Conservation (phyloP, 345 rosid genomes). For the Populus pruinosa region DNA sequence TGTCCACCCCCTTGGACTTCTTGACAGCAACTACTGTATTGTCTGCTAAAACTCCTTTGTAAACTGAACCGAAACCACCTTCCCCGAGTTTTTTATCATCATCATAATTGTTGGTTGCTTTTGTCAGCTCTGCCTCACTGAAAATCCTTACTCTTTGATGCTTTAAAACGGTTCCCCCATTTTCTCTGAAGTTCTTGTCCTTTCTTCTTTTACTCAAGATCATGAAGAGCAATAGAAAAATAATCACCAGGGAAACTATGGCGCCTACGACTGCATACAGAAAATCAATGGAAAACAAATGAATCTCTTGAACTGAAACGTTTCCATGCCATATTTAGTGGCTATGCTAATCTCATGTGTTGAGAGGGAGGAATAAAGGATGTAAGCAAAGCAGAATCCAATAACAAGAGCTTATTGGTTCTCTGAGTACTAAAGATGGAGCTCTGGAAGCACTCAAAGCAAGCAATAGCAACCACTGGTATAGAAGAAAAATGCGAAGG, state of each 20-base stretch:
- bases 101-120: slow-evolving; percentile 28
- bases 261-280: slow-evolving; percentile 8
- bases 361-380: too few species aligned
- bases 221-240: background rate
- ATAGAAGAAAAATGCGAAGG: too few species aligned
- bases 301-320: too few species aligned
- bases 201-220: slow-evolving; percentile 6
- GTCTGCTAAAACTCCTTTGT: slow-evolving; percentile 22
- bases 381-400: background rate
- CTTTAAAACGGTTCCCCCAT: slow-evolving; percentile 30
- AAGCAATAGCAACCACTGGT: too few species aligned
- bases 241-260: background rate
- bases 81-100: slow-evolving; percentile 10
- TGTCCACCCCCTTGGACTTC: slow-evolving; percentile 16
- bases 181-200: slow-evolving; percentile 20
- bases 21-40: slow-evolving; percentile 9
- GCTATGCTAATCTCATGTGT: background rate
- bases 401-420: background rate
- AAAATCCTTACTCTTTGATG: slow-evolving; percentile 33
- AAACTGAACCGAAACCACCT: slow-evolving; percentile 32
- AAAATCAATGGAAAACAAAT: background rate
- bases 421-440: background rate
- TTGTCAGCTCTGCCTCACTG: slow-evolving; percentile 21
- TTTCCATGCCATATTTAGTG: too few species aligned
- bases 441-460: background rate